These are phyloP conservation scores for Geotrichum candidum DNA, from an alignment of 1,139 yeast genomes.

Conservation along the genomic window DNA sequence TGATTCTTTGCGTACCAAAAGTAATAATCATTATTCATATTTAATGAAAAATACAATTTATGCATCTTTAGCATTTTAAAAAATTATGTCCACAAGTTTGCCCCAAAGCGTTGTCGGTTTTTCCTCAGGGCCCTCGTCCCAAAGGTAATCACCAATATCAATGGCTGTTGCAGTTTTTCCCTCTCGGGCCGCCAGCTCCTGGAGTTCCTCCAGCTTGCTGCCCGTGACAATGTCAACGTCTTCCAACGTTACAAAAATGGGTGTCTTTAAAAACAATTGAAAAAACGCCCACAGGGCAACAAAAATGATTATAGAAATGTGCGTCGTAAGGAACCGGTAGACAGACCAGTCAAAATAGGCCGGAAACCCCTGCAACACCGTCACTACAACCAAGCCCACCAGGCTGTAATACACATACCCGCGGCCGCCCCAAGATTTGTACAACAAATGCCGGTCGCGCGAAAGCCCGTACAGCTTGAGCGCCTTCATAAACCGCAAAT, in stretches of 20 bases:
- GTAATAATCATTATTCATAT: too few relatives aligned
- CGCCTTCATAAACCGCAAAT: constrained; percentile 53
- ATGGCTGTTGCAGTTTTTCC: not conserved
- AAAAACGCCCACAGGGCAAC: constrained; percentile 50
- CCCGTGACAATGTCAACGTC: constrained; percentile 73
- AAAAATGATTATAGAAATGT: constrained; percentile 58
- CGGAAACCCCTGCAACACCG: constrained; percentile 64
- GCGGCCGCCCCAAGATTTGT: constrained; percentile 62
- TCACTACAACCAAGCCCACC: constrained; percentile 48
- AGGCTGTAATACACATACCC: constrained; percentile 64
- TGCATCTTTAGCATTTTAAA: not conserved
- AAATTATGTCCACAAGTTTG: not conserved
- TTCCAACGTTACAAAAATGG: constrained; percentile 37
- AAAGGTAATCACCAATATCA: not conserved
- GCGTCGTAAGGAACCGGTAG: constrained; percentile 58
- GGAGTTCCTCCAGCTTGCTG: constrained; percentile 39
- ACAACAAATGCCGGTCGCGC: constrained; percentile 55
- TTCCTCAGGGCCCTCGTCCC: too few relatives aligned
- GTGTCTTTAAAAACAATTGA: constrained; percentile 36
- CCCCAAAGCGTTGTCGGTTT: constrained; percentile 1
- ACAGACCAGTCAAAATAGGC: constrained; percentile 56
- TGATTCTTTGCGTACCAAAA: too few relatives aligned
- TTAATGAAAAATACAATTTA: too few relatives aligned
- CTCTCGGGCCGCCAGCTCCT: not conserved
- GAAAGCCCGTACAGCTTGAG: constrained; percentile 51